A percentile compares a stretch with the other conserved stretches of the same genome.
Evolutionary conservation across 2,329 filamentous ascomycete genomes (phyloP).

Genomic region (Arthrinium phaeospermum): DNA sequence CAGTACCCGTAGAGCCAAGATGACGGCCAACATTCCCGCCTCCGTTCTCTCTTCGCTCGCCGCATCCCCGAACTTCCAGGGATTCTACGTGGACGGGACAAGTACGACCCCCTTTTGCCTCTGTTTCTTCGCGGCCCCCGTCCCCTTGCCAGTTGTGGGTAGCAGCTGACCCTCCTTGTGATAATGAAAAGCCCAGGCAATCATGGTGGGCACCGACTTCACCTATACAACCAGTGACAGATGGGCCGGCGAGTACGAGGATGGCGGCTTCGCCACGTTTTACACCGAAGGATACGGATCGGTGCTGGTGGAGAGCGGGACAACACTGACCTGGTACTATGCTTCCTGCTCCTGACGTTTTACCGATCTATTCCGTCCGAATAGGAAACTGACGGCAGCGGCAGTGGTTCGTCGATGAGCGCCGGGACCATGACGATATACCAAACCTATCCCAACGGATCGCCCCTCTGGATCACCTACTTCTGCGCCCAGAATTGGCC

Average conservation of each 20-base stretch:
- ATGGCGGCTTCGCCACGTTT: background rate
- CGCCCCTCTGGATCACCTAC: background rate
- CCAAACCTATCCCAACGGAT: background rate
- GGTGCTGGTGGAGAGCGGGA: background rate
- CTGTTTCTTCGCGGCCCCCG: background rate
- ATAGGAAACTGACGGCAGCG: background rate
- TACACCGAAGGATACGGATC: background rate
- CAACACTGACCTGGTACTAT: background rate
- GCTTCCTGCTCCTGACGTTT: too few species aligned
- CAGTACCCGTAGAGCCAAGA: background rate
- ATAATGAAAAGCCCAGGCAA: background rate
- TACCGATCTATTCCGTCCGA: too few species aligned
- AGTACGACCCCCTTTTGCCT: background rate
- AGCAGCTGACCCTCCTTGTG: background rate
- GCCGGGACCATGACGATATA: background rate
- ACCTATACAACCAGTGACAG: background rate
- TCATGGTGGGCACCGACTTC: background rate
- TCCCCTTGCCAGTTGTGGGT: background rate
- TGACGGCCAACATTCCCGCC: background rate
- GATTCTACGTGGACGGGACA: background rate
- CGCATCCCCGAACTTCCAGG: background rate
- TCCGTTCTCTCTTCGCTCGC: background rate
- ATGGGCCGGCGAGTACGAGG: background rate
- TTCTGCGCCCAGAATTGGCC: background rate
- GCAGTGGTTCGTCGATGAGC: background rate